Conservation (phyloP, 306 rosid genomes). For the Cicer chorassanicum region DNA sequence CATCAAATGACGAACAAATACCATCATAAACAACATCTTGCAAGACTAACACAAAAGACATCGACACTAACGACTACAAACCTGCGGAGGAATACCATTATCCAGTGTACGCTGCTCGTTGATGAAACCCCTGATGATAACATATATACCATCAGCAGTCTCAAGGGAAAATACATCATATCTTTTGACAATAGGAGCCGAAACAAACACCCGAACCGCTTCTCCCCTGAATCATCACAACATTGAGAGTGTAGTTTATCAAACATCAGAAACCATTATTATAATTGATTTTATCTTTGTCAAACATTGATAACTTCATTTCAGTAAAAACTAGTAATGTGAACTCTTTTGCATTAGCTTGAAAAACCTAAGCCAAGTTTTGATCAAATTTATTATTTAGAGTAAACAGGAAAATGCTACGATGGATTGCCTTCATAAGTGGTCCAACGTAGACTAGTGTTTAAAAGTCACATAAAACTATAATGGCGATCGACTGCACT, state of each 20-base stretch:
- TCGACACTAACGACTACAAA: constrained; percentile 22
- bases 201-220: constrained; percentile 60
- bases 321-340: no score
- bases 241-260: not conserved
- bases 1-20: not conserved
- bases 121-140: constrained; percentile 58
- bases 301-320: no score
- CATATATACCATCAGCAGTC: constrained; percentile 66
- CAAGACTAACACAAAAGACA: constrained; percentile 2
- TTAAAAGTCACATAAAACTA: no score
- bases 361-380: no score
- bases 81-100: constrained; percentile 71
- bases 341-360: no score
- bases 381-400: no score
- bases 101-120: constrained; percentile 57
- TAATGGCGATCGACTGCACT: no score
- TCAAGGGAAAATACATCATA: constrained; percentile 60
- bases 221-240: constrained; percentile 50
- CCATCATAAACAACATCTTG: not conserved
- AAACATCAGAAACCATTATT: not conserved
- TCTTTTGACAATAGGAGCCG: constrained; percentile 66
- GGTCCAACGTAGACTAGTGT: no score
- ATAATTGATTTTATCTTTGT: no score
- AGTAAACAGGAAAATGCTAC: no score
- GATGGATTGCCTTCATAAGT: no score